Conservation (phyloP, 148 eudicot species). For the Selenicereus undatus region DNA sequence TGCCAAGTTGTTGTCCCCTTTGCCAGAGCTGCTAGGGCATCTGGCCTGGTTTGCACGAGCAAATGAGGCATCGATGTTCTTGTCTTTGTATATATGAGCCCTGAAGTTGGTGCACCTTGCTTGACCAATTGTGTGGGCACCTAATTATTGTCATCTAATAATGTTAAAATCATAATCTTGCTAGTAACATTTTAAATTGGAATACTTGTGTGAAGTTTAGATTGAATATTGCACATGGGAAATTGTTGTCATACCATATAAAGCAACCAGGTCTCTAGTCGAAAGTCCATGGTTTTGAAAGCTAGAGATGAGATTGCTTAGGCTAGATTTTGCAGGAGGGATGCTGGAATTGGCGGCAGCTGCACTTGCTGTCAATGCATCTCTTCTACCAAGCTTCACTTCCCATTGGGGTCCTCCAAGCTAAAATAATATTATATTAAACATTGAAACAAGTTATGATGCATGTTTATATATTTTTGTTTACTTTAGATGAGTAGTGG, state of each 20-base stretch:
- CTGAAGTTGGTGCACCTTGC: slow-evolving; percentile 46
- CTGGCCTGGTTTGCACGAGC: slow-evolving; percentile 31
- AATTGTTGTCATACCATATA: slow-evolving; percentile 33
- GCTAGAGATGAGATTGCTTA: slow-evolving; percentile 31
- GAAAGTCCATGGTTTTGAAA: slow-evolving; percentile 43
- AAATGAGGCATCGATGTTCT: slow-evolving; percentile 42
- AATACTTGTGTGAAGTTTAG: neutral
- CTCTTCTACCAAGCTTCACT: slow-evolving; percentile 44
- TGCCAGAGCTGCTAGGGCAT: slow-evolving; percentile 40
- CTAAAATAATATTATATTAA: slow-evolving; percentile 19
- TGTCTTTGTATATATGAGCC: slow-evolving; percentile 43
- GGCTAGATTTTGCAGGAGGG: slow-evolving; percentile 39
- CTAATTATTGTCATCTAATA: slow-evolving; percentile 14
- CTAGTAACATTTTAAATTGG: no score
- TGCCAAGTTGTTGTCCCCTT: slow-evolving; percentile 44
- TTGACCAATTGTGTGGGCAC: slow-evolving; percentile 54
- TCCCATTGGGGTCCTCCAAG: slow-evolving; percentile 50
- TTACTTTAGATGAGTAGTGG: neutral
- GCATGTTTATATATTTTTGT: neutral
- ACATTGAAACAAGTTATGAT: neutral
- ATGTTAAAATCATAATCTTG: no score
- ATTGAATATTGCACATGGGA: neutral
- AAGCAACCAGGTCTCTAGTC: slow-evolving; percentile 44
- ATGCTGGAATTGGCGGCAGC: slow-evolving; percentile 34
- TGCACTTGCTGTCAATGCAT: slow-evolving; percentile 31